These are phyloP conservation scores for Suillus hirtellus DNA, from an alignment of 768 basidiomycete genomes.

Conservation along the genomic window DNA sequence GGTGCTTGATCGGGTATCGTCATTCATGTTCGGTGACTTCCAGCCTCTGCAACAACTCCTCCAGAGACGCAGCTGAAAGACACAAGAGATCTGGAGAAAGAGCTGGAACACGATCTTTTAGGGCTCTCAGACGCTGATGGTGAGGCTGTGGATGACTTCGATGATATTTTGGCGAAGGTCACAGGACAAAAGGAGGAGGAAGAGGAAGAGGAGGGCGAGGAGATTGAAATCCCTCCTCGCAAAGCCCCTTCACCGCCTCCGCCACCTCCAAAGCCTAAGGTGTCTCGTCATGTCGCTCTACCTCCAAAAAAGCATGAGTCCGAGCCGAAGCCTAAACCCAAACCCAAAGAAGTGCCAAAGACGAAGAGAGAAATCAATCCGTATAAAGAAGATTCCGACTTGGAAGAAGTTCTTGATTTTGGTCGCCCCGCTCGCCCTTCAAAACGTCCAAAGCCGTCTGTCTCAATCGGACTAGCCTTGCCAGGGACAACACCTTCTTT, in stretches of 20 bases:
- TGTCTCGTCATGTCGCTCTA: constrained; percentile 24
- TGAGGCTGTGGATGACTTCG: constrained; percentile 46
- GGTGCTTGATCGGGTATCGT: background rate
- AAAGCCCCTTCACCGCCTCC: constrained; percentile 29
- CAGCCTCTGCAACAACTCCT: constrained; percentile 23
- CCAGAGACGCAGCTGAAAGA: constrained; percentile 32
- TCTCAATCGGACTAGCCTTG: constrained; percentile 39
- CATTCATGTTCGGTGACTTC: constrained; percentile 6
- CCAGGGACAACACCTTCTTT: constrained; percentile 35
- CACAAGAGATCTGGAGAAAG: constrained; percentile 29
- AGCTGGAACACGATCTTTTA: constrained; percentile 27
- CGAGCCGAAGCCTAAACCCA: constrained; percentile 27
- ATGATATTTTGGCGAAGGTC: constrained; percentile 38
- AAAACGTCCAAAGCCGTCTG: constrained; percentile 35
- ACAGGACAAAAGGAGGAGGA: constrained; percentile 34
- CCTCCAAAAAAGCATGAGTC: constrained; percentile 26
- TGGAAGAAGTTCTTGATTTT: constrained; percentile 51
- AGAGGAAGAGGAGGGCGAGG: constrained; percentile 35
- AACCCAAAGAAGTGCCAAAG: constrained; percentile 26
- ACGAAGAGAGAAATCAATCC: constrained; percentile 23
- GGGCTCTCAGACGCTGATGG: constrained; percentile 39
- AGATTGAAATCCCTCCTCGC: constrained; percentile 22
- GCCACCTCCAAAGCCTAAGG: constrained; percentile 36
- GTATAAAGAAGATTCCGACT: constrained; percentile 29
- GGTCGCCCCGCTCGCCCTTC: constrained; percentile 43